Evolutionary conservation across 2,329 filamentous ascomycete species (phyloP).

Genomic region (Aspergillus pseudoglaucus): DNA sequence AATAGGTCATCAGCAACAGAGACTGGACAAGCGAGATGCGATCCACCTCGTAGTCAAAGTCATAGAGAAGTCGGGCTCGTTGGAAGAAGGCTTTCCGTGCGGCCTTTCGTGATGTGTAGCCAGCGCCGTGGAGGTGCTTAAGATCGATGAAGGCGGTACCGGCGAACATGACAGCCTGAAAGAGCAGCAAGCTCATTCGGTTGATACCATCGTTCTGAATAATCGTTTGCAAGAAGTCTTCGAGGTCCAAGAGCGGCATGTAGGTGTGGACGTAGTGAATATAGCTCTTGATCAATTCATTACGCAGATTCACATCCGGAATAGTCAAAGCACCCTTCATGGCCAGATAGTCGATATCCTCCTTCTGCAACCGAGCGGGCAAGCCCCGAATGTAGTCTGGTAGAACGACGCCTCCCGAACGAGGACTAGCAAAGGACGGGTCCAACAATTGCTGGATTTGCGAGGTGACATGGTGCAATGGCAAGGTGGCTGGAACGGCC

Average conservation of each 20-base stretch:
- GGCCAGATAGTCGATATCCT: slow-evolving; percentile 77
- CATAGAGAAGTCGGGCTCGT: slow-evolving; percentile 82
- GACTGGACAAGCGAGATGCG: slow-evolving; percentile 83
- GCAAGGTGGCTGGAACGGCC: slow-evolving; percentile 31
- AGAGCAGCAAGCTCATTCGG: slow-evolving; percentile 75
- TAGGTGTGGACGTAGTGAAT: slow-evolving; percentile 88
- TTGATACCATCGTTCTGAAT: slow-evolving; percentile 62
- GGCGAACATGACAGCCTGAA: slow-evolving; percentile 92
- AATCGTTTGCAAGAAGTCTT: slow-evolving; percentile 53
- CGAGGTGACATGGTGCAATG: slow-evolving; percentile 30
- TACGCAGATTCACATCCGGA: slow-evolving; percentile 63
- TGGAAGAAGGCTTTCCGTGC: slow-evolving; percentile 85
- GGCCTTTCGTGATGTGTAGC: slow-evolving; percentile 69
- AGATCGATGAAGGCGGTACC: slow-evolving; percentile 84
- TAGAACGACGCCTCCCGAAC: slow-evolving; percentile 42
- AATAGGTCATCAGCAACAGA: slow-evolving; percentile 88
- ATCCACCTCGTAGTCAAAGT: slow-evolving; percentile 91
- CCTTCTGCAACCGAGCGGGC: slow-evolving; percentile 66
- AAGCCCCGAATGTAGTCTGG: slow-evolving; percentile 72
- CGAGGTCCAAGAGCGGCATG: slow-evolving; percentile 75
- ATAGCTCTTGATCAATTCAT: slow-evolving; percentile 74
- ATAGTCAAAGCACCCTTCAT: slow-evolving; percentile 79
- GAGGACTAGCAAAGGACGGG: slow-evolving; percentile 45
- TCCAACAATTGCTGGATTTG: slow-evolving; percentile 32
- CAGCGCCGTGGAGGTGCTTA: slow-evolving; percentile 66